Percentiles rank a stretch among this genome's conserved stretches.
Evolutionary conservation across 2,329 filamentous ascomycete species (phyloP).

Genomic region (Arthrobotrys sinensis): DNA sequence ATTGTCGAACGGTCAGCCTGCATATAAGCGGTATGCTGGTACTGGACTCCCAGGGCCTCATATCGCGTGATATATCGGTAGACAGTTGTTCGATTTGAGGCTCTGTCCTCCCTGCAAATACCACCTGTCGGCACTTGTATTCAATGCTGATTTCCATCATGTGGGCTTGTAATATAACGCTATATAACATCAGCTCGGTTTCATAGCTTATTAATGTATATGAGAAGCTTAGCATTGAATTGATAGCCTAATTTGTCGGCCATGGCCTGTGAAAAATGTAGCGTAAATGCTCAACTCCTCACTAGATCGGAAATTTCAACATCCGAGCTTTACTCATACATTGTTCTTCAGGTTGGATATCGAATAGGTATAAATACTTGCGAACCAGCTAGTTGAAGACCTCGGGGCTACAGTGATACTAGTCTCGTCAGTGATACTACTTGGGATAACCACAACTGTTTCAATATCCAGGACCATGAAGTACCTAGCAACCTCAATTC

Average conservation of each 20-base stretch:
- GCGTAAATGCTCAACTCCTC: not conserved
- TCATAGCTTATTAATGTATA: conserved; percentile 1
- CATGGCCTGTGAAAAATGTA: not conserved
- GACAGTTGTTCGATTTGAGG: not conserved
- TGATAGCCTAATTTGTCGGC: not conserved
- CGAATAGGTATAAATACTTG: conserved; percentile 3
- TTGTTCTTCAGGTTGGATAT: not conserved
- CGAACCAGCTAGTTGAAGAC: not conserved
- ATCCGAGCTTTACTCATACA: too few species aligned
- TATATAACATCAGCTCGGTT: not conserved
- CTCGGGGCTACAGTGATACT: too few species aligned
- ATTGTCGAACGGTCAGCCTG: conserved; percentile 40
- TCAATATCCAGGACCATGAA: conserved; percentile 21
- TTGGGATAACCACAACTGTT: too few species aligned
- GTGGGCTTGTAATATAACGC: not conserved
- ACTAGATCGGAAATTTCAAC: not conserved
- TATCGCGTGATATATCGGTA: conserved; percentile 3
- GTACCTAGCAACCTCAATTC: conserved; percentile 11
- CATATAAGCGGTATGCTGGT: conserved; percentile 35
- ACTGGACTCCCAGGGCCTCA: not conserved
- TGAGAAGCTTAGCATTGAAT: not conserved
- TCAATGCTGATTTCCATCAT: not conserved
- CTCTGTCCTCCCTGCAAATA: not conserved
- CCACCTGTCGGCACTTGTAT: not conserved
- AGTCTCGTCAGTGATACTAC: too few species aligned